Evolutionary conservation across 2,329 filamentous ascomycete genomes (phyloP).

Genomic region (Aureobasidium sp.): DNA sequence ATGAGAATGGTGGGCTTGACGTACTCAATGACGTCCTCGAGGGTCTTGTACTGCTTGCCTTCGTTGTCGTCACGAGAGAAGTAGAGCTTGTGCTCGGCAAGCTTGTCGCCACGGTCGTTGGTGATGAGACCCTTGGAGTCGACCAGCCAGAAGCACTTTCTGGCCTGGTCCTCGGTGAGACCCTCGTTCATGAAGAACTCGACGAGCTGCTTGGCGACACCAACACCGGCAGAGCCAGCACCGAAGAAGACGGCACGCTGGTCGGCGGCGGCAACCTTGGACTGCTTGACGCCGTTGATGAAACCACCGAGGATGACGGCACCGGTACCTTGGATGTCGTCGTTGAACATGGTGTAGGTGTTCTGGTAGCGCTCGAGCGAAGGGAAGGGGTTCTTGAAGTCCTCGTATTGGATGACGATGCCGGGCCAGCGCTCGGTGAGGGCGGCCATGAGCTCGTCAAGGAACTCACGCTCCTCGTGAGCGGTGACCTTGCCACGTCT

Average conservation of each 20-base stretch:
- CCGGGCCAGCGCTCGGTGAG: conserved; percentile 67
- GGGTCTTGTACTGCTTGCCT: conserved; percentile 59
- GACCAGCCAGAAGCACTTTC: conserved; percentile 91
- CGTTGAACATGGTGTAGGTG: conserved; percentile 92
- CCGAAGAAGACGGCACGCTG: conserved; percentile 95
- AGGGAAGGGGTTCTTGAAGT: conserved; percentile 96
- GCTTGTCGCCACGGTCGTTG: conserved; percentile 80
- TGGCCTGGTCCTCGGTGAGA: conserved; percentile 76
- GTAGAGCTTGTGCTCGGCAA: conserved; percentile 74
- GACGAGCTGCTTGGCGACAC: conserved; percentile 95
- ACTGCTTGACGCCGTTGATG: conserved; percentile 70
- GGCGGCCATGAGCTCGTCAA: conserved; percentile 96
- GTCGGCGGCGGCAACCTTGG: conserved; percentile 74
- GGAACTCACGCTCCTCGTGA: conserved; percentile 76
- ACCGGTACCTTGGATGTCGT: conserved; percentile 82
- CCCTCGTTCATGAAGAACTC: conserved; percentile 94
- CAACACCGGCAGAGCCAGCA: conserved; percentile 88
- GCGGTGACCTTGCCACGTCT: conserved; percentile 70
- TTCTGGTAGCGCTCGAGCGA: conserved; percentile 85
- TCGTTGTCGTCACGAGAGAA: conserved; percentile 58
- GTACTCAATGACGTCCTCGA: conserved; percentile 87
- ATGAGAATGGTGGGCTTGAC: conserved; percentile 92
- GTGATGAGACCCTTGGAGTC: conserved; percentile 88
- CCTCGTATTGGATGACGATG: conserved; percentile 85
- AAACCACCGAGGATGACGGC: conserved; percentile 85